Evolutionary conservation across 176 grass and related monocot species (phyloP).

Genomic region (Neostapfia colusana): DNA sequence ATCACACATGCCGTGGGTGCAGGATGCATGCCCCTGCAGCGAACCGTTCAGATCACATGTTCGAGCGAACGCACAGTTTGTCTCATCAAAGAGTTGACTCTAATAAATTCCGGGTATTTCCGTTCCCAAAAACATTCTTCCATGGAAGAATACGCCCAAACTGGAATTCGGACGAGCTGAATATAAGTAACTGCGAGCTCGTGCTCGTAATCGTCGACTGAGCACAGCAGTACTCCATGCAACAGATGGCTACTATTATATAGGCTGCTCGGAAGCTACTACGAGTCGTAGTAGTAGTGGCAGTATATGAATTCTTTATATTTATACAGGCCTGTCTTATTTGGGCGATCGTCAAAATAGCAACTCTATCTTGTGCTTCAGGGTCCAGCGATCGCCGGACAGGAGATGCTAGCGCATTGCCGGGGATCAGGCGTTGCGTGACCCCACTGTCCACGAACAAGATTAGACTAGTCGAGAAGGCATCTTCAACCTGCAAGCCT

Average conservation of each 20-base stretch:
- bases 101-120: neutral
- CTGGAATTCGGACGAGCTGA: neutral
- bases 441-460: neutral
- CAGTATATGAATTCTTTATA: no score
- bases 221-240: no score
- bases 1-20: neutral
- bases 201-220: no score
- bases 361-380: no score
- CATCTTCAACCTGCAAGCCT: neutral
- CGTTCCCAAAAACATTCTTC: slow-evolving; percentile 29
- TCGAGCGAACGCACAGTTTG: slow-evolving; percentile 21
- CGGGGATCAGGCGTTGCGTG: neutral
- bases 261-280: no score
- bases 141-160: slow-evolving; percentile 3
- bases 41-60: neutral
- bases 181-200: no score
- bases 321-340: no score
- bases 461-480: slow-evolving; percentile 64
- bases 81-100: slow-evolving; percentile 1
- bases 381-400: neutral
- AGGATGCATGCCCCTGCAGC: neutral
- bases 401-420: neutral
- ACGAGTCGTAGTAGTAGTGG: no score
- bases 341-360: no score
- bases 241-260: no score